These are phyloP conservation scores for Ophioceras dolichostomum DNA, from an alignment of 2,329 filamentous ascomycete genomes.

Conservation along the genomic window DNA sequence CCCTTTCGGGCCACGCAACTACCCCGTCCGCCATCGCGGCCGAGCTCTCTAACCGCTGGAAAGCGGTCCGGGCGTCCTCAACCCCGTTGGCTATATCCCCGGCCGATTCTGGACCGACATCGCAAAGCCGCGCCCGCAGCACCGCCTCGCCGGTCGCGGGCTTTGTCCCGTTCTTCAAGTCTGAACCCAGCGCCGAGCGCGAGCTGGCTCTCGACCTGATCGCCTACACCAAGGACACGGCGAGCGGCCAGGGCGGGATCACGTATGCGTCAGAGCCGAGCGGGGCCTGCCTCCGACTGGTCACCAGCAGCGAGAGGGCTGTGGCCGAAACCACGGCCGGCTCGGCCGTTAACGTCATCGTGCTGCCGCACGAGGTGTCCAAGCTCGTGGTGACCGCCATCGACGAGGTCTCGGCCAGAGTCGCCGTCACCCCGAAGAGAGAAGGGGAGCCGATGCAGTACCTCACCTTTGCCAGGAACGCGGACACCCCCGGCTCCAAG, in stretches of 20 bases:
- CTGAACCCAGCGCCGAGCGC: background rate
- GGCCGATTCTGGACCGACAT: too few species aligned
- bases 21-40: too few species aligned
- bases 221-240: background rate
- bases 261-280: background rate
- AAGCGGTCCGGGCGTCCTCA: too few species aligned
- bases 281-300: background rate
- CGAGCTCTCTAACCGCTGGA: too few species aligned
- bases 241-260: background rate
- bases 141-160: too few species aligned
- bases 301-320: background rate
- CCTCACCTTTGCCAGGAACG: slow-evolving; percentile 10
- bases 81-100: too few species aligned
- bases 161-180: too few species aligned
- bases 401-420: background rate
- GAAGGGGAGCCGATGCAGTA: slow-evolving; percentile 3
- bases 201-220: background rate
- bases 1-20: too few species aligned
- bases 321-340: background rate
- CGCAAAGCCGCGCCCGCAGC: too few species aligned
- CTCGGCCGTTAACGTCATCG: background rate
- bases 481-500: slow-evolving; percentile 5
- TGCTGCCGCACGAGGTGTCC: background rate
- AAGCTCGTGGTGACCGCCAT: background rate
- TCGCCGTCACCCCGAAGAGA: background rate